These are phyloP conservation scores for Ustilago nuda DNA, from an alignment of 1,284 basidiomycete genomes.

Conservation along the genomic window DNA sequence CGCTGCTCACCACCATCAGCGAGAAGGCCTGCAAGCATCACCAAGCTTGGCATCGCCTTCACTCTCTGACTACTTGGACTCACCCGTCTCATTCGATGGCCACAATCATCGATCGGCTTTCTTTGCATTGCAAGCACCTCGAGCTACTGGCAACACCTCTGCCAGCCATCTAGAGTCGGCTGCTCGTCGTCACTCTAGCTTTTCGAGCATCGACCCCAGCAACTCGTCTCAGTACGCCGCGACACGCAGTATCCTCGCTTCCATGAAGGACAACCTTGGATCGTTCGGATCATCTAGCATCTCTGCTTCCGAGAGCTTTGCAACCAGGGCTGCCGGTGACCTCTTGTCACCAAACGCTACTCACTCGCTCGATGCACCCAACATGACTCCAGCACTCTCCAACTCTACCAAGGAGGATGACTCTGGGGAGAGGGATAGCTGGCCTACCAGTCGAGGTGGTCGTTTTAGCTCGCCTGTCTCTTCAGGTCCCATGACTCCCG, in stretches of 20 bases:
- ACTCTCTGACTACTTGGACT: slow-evolving; percentile 38
- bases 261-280: slow-evolving; percentile 17
- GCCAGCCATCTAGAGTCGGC: slow-evolving; percentile 13
- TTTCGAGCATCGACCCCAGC: slow-evolving; percentile 47
- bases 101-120: slow-evolving; percentile 38
- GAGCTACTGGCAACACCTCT: not conserved
- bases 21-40: slow-evolving; percentile 12
- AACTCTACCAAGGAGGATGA: slow-evolving; percentile 35
- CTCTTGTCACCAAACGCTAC: not conserved
- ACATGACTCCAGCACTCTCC: slow-evolving; percentile 31
- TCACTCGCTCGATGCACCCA: slow-evolving; percentile 19
- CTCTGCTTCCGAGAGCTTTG: slow-evolving; percentile 15
- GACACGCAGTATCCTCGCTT: slow-evolving; percentile 24
- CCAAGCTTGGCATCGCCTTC: slow-evolving; percentile 30
- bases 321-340: slow-evolving; percentile 1
- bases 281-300: slow-evolving; percentile 7
- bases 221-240: slow-evolving; percentile 29
- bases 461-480: slow-evolving; percentile 21
- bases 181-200: slow-evolving; percentile 49
- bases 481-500: slow-evolving; percentile 30
- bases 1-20: not conserved
- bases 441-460: slow-evolving; percentile 49
- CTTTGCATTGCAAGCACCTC: slow-evolving; percentile 26
- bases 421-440: slow-evolving; percentile 51
- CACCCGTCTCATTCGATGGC: slow-evolving; percentile 25